Evolutionary conservation across 352 stramenopile genomes (phyloP), one percentile per base, ranked within the genome.

Genomic region (Globisporangium radiosum): DNA sequence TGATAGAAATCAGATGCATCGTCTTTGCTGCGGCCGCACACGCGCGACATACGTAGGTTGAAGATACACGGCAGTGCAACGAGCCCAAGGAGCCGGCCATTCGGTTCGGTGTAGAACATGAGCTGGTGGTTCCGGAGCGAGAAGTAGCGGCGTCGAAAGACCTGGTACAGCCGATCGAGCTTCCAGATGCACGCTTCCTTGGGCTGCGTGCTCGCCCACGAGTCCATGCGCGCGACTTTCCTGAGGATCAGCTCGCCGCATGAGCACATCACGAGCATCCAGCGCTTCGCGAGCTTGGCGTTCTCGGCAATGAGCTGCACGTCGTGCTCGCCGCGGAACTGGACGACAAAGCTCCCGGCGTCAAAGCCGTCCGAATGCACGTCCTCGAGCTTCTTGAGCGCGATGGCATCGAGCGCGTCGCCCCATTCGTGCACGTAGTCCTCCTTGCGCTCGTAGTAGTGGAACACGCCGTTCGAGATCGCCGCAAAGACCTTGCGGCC

Each of bases 141-240:
- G 42, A 91, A 90, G 65, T 87, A 92, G 0, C 85, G 83, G 48
- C 80, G 78, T 17, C 85, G 76, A 62, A 93, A 92, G 3, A 95
- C 70, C 65, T 95, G 85, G 56, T 93, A 92, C 37, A 95, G 60
- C 11, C 81, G 83, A 56, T 95, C 83, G 15, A 95, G 71, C 54
- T 95, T 95, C 83, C 84, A 95, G 40, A 95, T 76, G 71, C 75
- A 91, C n/a, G 78, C 85, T 68, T 93, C 85, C 59, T 93, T 93
- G 0, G 85, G 85, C 33, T 80, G 75, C 2, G 78, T 83, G 54
- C 85, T 95, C 38, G 77, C 72, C 75, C 81, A 91, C n/a, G 75
- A 78, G 61, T 90, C 78, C 25, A 72, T 72, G n/a, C 76, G 71
- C 5, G 78, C 63, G 0, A 75, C 66, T 57, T 90, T 92, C 59